Evolutionary conservation across 805 yeast genomes (phyloP), one percentile per base, ranked within the genome.

Genomic region (Teunomyces panamensis): DNA sequence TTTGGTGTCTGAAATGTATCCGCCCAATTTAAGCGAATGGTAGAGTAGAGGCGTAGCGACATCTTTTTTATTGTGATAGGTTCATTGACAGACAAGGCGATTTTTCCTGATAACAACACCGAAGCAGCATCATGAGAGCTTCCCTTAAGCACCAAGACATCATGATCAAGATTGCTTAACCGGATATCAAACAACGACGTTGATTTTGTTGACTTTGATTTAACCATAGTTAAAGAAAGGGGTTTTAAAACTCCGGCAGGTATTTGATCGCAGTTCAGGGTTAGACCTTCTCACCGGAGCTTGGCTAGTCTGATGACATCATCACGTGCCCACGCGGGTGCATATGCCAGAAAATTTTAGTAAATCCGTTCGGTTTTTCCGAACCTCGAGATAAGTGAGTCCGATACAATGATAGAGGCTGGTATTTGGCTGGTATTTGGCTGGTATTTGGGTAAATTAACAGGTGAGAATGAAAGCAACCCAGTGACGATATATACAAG

Each of bases 91-190:
- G 91, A 78, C 24, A 94, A 66, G 1, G 85, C 90, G 20, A 94
- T 83, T 9, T 81, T 81, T 3, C 99, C 99, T 1, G 85, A 70
- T 26, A 94, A 65, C 5, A 86, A 68, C 3, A 81, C 87, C 1
- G 96, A 83, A 0, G 89, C 76, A 0, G 97, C 96, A 45, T 85
- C 91, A 30, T 77, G 75, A 5, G 85, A 82, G 0, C 85, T 60
- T 1, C 99, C 99, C 55, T 89, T 85, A 29, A 92, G 65, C 7
- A 94, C 79, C 4, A 92, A 67, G 8, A 91, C 92, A 59, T 89
- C 94, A 52, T 83, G 84, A 37, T 87, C 95, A 2, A 78, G 63
- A 24, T 89, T 81, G 44, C 80, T 76, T 32, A 89, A 65, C 45
- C 95, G 73, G 48, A 80, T 74, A 45, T 79, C 75, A 50, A 71